Conservation (phyloP, 2,329 filamentous ascomycete genomes). For the Neocatenulostroma microsporum region DNA sequence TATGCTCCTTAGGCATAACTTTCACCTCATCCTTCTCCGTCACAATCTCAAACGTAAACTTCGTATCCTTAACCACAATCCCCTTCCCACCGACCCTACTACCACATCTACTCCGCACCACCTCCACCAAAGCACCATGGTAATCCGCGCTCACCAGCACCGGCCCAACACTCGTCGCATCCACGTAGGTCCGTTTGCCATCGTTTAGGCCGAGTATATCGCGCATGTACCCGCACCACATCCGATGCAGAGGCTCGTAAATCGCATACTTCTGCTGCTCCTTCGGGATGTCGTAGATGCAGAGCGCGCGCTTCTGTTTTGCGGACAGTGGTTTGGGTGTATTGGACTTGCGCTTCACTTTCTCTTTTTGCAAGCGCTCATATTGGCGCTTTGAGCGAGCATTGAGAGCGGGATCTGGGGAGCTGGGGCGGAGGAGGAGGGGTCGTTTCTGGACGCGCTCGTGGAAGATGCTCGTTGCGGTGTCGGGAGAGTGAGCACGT, state of each 20-base stretch:
- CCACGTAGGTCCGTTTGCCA: slow-evolving; percentile 41
- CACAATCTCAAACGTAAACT: slow-evolving; percentile 77
- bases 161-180: slow-evolving; percentile 53
- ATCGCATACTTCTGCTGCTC: slow-evolving; percentile 62
- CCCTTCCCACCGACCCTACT: slow-evolving; percentile 75
- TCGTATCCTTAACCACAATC: slow-evolving; percentile 82
- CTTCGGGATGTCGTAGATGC: slow-evolving; percentile 66
- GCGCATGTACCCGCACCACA: slow-evolving; percentile 81
- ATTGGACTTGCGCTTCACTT: slow-evolving; percentile 29
- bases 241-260: slow-evolving; percentile 65
- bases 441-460: slow-evolving; percentile 79
- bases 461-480: slow-evolving; percentile 62
- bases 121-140: slow-evolving; percentile 76
- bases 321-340: slow-evolving; percentile 67
- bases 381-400: slow-evolving; percentile 43
- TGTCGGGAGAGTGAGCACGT: slow-evolving; percentile 70
- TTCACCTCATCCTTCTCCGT: slow-evolving; percentile 65
- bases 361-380: slow-evolving; percentile 28
- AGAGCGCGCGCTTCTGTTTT: slow-evolving; percentile 63
- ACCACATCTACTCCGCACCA: slow-evolving; percentile 72
- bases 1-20: slow-evolving; percentile 81
- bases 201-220: slow-evolving; percentile 55
- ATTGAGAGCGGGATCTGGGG: slow-evolving; percentile 51
- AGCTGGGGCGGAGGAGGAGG: slow-evolving; percentile 68
- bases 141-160: slow-evolving; percentile 82